Evolutionary conservation across 2,329 filamentous ascomycete species (phyloP).

Genomic region (Zopfia rhizophila): DNA sequence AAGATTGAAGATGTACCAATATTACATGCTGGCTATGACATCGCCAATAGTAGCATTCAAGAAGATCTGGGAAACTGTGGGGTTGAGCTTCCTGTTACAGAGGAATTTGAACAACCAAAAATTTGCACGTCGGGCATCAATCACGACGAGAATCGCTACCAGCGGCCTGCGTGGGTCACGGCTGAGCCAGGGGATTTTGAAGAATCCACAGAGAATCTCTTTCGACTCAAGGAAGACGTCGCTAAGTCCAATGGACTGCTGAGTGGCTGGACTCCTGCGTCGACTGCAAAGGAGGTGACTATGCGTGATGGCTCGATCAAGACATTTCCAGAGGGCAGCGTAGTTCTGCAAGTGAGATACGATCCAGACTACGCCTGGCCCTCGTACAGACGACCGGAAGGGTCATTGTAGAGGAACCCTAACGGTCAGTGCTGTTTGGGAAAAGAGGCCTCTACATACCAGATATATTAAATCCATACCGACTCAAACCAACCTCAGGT

Average conservation of each 20-base stretch:
- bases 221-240: slow-evolving; percentile 12
- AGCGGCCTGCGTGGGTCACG: slow-evolving; percentile 11
- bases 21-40: slow-evolving; percentile 7
- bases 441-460: too few species aligned
- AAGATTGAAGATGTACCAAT: slow-evolving; percentile 17
- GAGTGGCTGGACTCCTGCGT: slow-evolving; percentile 11
- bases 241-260: slow-evolving; percentile 11
- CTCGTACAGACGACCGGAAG: too few species aligned
- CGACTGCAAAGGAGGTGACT: neutral
- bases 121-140: slow-evolving; percentile 8
- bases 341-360: slow-evolving; percentile 14
- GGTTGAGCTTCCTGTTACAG: slow-evolving; percentile 2
- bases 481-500: too few species aligned
- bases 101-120: slow-evolving; percentile 9
- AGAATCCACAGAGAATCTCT: slow-evolving; percentile 11
- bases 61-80: slow-evolving; percentile 17
- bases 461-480: too few species aligned
- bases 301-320: slow-evolving; percentile 6
- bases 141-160: slow-evolving; percentile 9
- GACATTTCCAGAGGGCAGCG: slow-evolving; percentile 15
- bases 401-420: too few species aligned
- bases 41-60: slow-evolving; percentile 11
- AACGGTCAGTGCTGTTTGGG: too few species aligned
- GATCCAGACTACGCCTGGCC: too few species aligned
- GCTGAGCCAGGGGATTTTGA: slow-evolving; percentile 19